phyloP scores from a whole-genome alignment of 306 rosid species.

The Benincasa hispida region DNA sequence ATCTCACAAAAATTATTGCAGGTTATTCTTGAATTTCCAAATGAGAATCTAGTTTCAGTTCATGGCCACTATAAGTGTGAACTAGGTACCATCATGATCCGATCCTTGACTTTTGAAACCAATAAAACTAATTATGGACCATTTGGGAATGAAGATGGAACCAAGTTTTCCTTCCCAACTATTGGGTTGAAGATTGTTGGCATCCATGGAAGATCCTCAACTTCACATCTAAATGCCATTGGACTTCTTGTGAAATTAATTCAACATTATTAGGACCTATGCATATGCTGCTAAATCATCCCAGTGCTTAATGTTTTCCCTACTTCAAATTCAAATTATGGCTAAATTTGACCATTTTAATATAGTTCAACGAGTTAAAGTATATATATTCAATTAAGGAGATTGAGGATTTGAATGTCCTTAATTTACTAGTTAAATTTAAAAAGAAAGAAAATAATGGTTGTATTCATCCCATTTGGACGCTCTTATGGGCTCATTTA shows the following conservation, averaged over 20 bases:
- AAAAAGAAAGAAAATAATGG: too few species aligned
- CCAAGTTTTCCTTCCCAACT: neutral
- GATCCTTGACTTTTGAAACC: neutral
- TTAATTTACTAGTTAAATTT: too few species aligned
- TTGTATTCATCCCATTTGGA: neutral
- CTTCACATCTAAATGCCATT: neutral
- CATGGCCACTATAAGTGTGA: neutral
- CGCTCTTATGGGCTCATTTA: neutral
- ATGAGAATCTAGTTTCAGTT: neutral
- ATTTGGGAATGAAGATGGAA: neutral
- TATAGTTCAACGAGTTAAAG: too few species aligned
- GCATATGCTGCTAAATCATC: too few species aligned
- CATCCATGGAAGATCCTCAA: neutral
- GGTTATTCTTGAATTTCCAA: neutral
- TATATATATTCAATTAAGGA: too few species aligned
- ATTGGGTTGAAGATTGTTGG: neutral
- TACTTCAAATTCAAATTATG: too few species aligned
- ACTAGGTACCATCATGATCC: neutral
- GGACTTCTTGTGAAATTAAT: neutral
- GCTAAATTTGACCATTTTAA: too few species aligned
- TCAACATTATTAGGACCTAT: too few species aligned
- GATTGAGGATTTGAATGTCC: too few species aligned
- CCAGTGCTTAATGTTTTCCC: too few species aligned
- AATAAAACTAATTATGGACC: neutral
- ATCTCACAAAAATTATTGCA: too few species aligned